Evolutionary conservation across 148 eudicot genomes (phyloP).

Genomic region (Chenopodium album): DNA sequence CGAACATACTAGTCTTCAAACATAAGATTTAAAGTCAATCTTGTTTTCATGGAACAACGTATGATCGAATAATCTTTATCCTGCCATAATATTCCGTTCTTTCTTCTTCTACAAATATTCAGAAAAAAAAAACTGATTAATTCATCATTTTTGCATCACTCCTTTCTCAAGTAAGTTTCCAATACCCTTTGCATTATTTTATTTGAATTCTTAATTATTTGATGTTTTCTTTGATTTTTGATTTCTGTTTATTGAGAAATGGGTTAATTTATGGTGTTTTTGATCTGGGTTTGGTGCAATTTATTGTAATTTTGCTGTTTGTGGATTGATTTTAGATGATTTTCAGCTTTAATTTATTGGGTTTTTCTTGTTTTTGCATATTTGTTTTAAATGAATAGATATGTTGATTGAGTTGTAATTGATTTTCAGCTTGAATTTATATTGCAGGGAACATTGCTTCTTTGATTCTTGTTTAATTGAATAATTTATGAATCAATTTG

Average conservation of each 20-base stretch:
- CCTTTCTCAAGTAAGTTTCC: constrained; percentile 6
- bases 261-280: neutral
- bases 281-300: constrained; percentile 10
- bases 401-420: constrained; percentile 4
- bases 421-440: constrained; percentile 12
- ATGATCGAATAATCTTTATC: constrained; percentile 19
- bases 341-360: too few relatives aligned
- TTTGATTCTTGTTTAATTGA: neutral
- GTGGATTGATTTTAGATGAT: too few relatives aligned
- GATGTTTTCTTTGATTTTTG: neutral
- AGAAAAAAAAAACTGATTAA: neutral
- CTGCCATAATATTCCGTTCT: constrained; percentile 1
- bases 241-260: neutral
- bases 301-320: neutral
- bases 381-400: too few relatives aligned
- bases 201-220: neutral
- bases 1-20: neutral
- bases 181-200: neutral
- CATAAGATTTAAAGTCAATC: constrained; percentile 5
- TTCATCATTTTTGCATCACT: constrained; percentile 2
- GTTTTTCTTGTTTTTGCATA: too few relatives aligned
- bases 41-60: neutral
- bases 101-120: neutral
- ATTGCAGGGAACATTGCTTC: constrained; percentile 33
- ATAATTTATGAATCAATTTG: constrained; percentile 25